Evolutionary conservation across 345 rosid genomes (phyloP).

Genomic region (Cardiospermum halicacabum): DNA sequence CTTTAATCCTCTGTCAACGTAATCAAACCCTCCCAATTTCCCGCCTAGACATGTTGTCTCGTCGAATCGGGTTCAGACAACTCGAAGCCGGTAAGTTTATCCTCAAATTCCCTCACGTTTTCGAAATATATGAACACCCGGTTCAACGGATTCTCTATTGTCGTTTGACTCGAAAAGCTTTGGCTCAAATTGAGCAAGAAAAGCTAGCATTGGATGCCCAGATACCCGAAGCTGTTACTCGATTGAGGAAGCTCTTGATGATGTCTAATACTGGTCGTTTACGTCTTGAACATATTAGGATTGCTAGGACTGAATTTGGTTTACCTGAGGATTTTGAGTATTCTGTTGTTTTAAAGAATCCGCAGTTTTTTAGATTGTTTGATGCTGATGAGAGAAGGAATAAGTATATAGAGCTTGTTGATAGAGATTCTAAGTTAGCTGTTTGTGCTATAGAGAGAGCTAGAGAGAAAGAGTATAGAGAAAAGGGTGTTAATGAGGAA

Average conservation of each 20-base stretch:
- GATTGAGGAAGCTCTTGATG: slow-evolving; percentile 74
- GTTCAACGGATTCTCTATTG: slow-evolving; percentile 77
- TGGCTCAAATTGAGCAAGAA: slow-evolving; percentile 63
- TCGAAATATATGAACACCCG: slow-evolving; percentile 88
- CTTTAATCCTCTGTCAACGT: slow-evolving; percentile 61
- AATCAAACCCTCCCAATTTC: slow-evolving; percentile 58
- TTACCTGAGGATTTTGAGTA: slow-evolving; percentile 90
- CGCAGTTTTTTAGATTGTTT: slow-evolving; percentile 53
- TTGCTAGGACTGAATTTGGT: slow-evolving; percentile 76
- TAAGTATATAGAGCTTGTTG: slow-evolving; percentile 80
- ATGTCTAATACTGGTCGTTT: slow-evolving; percentile 72
- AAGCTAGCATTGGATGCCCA: slow-evolving; percentile 55
- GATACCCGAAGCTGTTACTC: slow-evolving; percentile 57
- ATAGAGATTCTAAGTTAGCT: slow-evolving; percentile 43
- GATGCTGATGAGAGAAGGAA: slow-evolving; percentile 74
- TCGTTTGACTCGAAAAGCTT: slow-evolving; percentile 59
- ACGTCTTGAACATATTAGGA: slow-evolving; percentile 75
- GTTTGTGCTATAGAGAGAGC: slow-evolving; percentile 69
- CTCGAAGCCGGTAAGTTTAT: slow-evolving; percentile 68
- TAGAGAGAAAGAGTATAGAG: slow-evolving; percentile 86
- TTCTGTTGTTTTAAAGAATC: slow-evolving; percentile 68
- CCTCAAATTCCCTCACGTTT: slow-evolving; percentile 82
- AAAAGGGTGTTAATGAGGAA: slow-evolving; percentile 76
- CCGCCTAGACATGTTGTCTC: slow-evolving; percentile 64
- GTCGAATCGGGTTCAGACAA: slow-evolving; percentile 75